Evolutionary conservation across 1,139 yeast species (phyloP).

Genomic region (Nakaseomyces delphensis): DNA sequence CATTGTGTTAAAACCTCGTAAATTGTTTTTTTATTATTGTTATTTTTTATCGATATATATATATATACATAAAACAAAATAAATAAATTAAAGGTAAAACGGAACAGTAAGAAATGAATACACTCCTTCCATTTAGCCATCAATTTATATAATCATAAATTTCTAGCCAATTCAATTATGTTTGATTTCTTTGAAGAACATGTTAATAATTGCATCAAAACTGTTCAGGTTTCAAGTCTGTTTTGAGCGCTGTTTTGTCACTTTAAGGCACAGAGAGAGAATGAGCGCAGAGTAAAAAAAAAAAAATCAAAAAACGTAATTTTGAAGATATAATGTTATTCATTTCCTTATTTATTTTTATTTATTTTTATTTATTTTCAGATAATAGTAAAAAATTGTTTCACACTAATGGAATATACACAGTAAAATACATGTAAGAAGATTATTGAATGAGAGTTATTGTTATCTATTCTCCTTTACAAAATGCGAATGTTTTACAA

Average conservation of each 20-base stretch:
- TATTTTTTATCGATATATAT: neutral
- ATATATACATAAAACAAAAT: too few relatives aligned
- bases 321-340: neutral
- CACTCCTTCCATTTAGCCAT: too few relatives aligned
- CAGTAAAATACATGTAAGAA: neutral
- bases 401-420: constrained; percentile 5
- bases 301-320: too few relatives aligned
- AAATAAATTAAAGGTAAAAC: too few relatives aligned
- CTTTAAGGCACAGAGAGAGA: too few relatives aligned
- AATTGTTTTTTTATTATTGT: neutral
- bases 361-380: neutral
- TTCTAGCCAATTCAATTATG: too few relatives aligned
- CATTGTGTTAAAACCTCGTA: neutral
- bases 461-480: neutral
- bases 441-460: neutral
- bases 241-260: constrained; percentile 2
- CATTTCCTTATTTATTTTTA: constrained; percentile 1
- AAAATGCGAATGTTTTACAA: neutral
- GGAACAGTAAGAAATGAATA: too few relatives aligned
- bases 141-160: too few relatives aligned
- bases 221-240: neutral
- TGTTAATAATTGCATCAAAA: neutral
- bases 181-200: neutral
- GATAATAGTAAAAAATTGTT: too few relatives aligned
- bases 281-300: neutral